Base-by-base conservation (phyloP, 768 basidiomycete genomes). In the Boletellus sp. region DNA sequence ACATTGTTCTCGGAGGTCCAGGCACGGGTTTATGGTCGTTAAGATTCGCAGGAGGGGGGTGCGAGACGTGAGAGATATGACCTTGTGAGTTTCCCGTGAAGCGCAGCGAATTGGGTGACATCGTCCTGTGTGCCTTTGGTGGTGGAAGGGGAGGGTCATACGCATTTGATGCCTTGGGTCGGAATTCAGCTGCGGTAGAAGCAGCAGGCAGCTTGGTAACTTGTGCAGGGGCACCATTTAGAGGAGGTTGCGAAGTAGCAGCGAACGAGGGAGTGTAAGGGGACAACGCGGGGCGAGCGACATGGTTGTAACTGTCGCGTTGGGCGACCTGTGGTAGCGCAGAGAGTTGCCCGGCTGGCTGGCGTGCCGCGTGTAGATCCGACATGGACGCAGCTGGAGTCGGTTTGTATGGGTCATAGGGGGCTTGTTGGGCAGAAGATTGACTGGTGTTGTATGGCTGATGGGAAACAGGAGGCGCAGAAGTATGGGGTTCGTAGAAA, bases 71-170 rank as follows among this genome's bases (percentile, higher is more conserved):
- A 43, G 56, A 46, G 36, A 40, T 22, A 22, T 43, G 16, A 20
- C 50, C 52, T n/a, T 58, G 62, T 11, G 57, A 22, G 32, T 51
- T 57, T 37, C 52, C 22, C n/a, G 35, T 39, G 38, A 62, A 57
- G 39, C 62, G 69, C 20, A 65, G 23, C 20, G 61, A 59, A 16
- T 39, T 58, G 17, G 63, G 63, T 17, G 67, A 69, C 4, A 52
- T 24, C 7, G 59, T 55, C 35, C 63, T 62, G 28, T 57, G 56
- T 42, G 67, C 66, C 50, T 71, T 77, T 16, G 72, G 66, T 1
- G 81, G 74, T 34, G 79, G 79, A 50, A 89, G 78, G 28, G 87
- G 87, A 3, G 87, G 87, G 57, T 90, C 87, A 57, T 88, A 90
- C 2, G 87, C 87, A 55, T 88, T 86, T 13, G 72, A 74, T 31